Percentiles rank a stretch among this genome's conserved stretches.
Conservation (phyloP, 2,329 filamentous ascomycete genomes). For the Aureobasidium sp. region DNA sequence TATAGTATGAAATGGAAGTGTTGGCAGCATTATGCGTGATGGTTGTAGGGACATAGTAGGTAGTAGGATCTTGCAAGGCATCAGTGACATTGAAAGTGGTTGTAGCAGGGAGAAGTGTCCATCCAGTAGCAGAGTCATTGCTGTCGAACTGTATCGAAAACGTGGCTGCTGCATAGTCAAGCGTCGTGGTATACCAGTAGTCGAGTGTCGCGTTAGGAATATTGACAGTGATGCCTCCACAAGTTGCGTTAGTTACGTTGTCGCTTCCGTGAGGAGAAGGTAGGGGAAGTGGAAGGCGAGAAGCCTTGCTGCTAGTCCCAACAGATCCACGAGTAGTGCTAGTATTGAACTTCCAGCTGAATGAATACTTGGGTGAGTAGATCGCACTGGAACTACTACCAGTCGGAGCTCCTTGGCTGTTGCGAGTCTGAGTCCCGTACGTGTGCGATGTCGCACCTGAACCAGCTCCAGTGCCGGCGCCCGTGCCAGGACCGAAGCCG, state of each 20-base stretch:
- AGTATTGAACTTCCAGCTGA: conserved; percentile 6
- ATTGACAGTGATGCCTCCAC: conserved; percentile 26
- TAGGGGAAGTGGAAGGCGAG: not conserved
- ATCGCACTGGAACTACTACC: not conserved
- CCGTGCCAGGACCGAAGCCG: not conserved
- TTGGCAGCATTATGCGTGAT: not conserved
- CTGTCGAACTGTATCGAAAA: conserved; percentile 21
- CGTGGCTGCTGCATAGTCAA: conserved; percentile 26
- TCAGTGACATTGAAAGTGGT: conserved; percentile 26
- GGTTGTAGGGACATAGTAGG: conserved; percentile 5
- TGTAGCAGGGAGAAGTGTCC: conserved; percentile 22
- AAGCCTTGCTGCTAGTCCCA: not conserved
- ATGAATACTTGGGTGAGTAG: not conserved
- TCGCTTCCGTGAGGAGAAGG: not conserved
- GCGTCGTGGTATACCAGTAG: conserved; percentile 27
- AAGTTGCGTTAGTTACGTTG: conserved; percentile 14
- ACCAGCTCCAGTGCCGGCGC: not conserved
- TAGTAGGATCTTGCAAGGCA: conserved; percentile 21
- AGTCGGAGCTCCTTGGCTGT: not conserved
- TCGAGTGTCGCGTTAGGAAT: conserved; percentile 26
- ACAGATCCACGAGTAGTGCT: not conserved
- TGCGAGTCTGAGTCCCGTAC: not conserved
- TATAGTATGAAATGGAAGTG: conserved; percentile 12
- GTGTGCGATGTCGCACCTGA: not conserved
- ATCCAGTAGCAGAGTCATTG: conserved; percentile 23